A percentile compares a stretch with the other conserved stretches of the same genome.
Evolutionary conservation across 768 basidiomycete genomes (phyloP).

Genomic region (Pluteus cervinus): DNA sequence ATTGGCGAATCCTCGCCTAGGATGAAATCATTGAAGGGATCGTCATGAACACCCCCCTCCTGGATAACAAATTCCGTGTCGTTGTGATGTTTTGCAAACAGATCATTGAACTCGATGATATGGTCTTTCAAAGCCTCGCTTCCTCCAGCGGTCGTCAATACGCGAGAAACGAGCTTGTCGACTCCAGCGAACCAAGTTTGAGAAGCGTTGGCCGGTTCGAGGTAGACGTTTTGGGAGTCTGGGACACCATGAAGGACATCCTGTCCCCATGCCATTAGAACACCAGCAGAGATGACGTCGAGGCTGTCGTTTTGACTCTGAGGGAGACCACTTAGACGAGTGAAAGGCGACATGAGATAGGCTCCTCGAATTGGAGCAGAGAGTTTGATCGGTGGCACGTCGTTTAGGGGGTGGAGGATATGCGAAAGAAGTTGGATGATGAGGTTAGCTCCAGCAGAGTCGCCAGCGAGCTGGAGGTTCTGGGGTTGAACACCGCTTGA

Average conservation of each 20-base stretch:
- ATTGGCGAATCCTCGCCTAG: slow-evolving; percentile 11
- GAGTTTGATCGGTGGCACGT: slow-evolving; percentile 10
- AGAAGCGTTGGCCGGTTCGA: slow-evolving; percentile 22
- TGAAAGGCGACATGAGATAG: slow-evolving; percentile 27
- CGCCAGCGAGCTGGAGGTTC: slow-evolving; percentile 24
- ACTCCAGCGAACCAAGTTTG: slow-evolving; percentile 25
- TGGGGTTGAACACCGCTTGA: slow-evolving; percentile 15
- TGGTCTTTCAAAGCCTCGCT: slow-evolving; percentile 28
- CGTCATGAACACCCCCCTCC: slow-evolving; percentile 28
- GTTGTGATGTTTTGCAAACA: slow-evolving; percentile 13
- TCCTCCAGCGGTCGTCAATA: slow-evolving; percentile 31
- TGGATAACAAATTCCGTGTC: slow-evolving; percentile 20
- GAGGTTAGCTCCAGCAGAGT: slow-evolving; percentile 29
- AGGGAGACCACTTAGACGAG: too few relatives aligned
- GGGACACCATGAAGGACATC: slow-evolving; percentile 15
- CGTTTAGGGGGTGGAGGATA: slow-evolving; percentile 20
- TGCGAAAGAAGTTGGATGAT: slow-evolving; percentile 23
- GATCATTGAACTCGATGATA: slow-evolving; percentile 16
- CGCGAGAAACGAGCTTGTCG: slow-evolving; percentile 18
- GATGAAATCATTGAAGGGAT: slow-evolving; percentile 27
- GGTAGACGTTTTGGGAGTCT: slow-evolving; percentile 16
- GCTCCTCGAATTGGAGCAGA: slow-evolving; percentile 16
- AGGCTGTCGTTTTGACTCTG: slow-evolving; percentile 16
- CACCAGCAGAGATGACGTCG: slow-evolving; percentile 15
- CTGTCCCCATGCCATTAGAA: slow-evolving; percentile 11